Base-by-base conservation (phyloP, 1,284 basidiomycete genomes). In the Cutaneotrichosporon cavernicola region DNA sequence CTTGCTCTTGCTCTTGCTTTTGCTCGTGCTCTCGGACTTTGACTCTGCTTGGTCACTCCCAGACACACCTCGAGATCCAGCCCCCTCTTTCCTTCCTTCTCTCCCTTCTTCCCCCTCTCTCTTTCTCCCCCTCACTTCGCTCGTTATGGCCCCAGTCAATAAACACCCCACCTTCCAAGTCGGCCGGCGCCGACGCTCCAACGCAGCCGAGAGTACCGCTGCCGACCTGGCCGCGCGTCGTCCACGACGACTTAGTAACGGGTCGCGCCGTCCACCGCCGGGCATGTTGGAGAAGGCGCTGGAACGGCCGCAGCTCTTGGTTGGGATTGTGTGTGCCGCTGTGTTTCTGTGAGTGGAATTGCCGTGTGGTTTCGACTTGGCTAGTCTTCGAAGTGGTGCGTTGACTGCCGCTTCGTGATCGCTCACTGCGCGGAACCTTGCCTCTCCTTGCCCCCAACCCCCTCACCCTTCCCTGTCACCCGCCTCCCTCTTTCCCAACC, bases 321-420 rank as follows among this genome's bases (percentile, higher is more conserved):
- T 72, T 2, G 71, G 62, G 14, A 67, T 58, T 0, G 16, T 71
- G 2, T 64, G 71, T 30, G 61, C 62, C 1, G 57, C 56, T 1
- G 56, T 72, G 11, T 70, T 75, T 56, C 34, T 74, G 72, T 74
- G 60, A 63, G 74, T 75, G 8, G 16, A 9, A 14, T 31, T 9
- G n/a, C 43, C 2, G 30, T 16, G 13, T 36, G 32, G 52, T 34
- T 32, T 31, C 34, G 18, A 26, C 26, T 26, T 26, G 26, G 26
- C 2, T 26, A 26, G 26, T 26, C 26, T 26, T 26, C 26, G 26
- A 26, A 26, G 26, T 26, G 26, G 26, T 26, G 26, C 26, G 26
- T 26, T 3, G 26, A 26, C 26, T 26, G 26, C 26, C 26, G 26
- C 26, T 26, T 26, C 26, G 26, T 1, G 26, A 26, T 26, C 26